Evolutionary conservation across 148 eudicot species (phyloP), one percentile per base, ranked within the genome.

Genomic region (Rheum nobile): DNA sequence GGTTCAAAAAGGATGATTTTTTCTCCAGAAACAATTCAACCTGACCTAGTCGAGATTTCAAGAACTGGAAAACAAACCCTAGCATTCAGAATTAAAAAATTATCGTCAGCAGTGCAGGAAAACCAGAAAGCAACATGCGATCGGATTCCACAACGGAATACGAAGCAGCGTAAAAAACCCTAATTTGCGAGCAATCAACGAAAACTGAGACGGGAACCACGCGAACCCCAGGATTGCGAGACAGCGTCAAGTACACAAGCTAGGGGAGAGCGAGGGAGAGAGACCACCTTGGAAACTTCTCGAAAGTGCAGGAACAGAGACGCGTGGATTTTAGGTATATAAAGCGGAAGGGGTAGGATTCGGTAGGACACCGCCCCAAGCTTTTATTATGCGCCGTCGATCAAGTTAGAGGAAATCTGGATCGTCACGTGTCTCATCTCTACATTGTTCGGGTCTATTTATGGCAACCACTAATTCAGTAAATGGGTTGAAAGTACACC

Each of bases 341-440:
- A 73, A 17, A 31, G 22, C 71, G 21, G 11, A 11, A 5, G 22
- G 76, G 76, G 13, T 32, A 37, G 37, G 76, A 59, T 74, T 57
- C 0, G 52, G 76, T 74, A 39, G 41, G 67, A 24, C 68, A 11
- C 28, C 35, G 32, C 44, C 69, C 34, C 39, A 74, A 70, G 68
- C 10, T 35, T 19, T 59, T 74, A 74, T 16, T 24, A 10, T 74
- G 70, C 26, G 47, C 76, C 76, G 76, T 74, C 41, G 76, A 57
- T 72, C 10, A 37, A 1, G 29, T 2, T 19, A 21, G 42, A 69
- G 34, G 65, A 57, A 26, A 57, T 65, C 39, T 32, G 4, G n/a
- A 31, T 41, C 70, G 10, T 22, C 38, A 65, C 70, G 70, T 32
- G 41, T 16, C 39, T 65, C 39, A 34, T 34, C 32, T 55, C 12